Percentiles rank a stretch among this genome's conserved stretches.
Evolutionary conservation across 495 filamentous ascomycete genomes (phyloP).

Genomic region (Lophiostoma macrostomum): DNA sequence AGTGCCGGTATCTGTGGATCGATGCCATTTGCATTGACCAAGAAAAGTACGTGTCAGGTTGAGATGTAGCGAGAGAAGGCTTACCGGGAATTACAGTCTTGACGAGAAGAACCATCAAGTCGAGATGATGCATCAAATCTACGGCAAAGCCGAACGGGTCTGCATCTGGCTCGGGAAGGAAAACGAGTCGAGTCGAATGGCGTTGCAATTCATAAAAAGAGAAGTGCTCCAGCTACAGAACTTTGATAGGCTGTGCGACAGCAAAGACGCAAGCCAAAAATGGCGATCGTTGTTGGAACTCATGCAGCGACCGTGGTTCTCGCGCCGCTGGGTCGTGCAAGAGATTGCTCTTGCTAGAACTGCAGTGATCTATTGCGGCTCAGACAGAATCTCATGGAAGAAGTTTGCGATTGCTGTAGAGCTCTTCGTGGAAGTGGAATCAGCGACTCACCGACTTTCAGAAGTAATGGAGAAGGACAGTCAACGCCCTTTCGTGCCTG

Average conservation of each 20-base stretch:
- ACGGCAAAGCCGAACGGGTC: no score
- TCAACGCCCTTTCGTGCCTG: conserved; percentile 1
- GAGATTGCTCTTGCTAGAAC: conserved; percentile 26
- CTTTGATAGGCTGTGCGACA: conserved; percentile 36
- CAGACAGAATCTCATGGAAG: conserved; percentile 16
- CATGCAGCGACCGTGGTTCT: conserved; percentile 27
- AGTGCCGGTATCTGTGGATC: no score
- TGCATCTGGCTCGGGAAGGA: no score
- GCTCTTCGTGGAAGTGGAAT: conserved; percentile 31
- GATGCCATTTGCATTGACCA: no score
- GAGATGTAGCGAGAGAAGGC: no score
- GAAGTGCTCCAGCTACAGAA: conserved; percentile 36
- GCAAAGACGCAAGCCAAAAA: conserved; percentile 1
- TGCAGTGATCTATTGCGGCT: conserved; percentile 22
- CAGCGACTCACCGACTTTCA: conserved; percentile 29
- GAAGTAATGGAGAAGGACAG: conserved; percentile 24
- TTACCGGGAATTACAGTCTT: no score
- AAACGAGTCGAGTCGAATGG: no score
- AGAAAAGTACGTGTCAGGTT: no score
- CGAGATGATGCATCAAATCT: no score
- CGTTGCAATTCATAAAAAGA: conserved; percentile 41
- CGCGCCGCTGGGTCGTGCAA: conserved; percentile 26
- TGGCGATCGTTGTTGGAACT: conserved; percentile 24
- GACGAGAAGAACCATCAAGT: no score
- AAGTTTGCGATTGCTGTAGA: conserved; percentile 26